phyloP scores from a whole-genome alignment of 2,329 filamentous ascomycete species.

The Gnomoniopsis sp. region DNA sequence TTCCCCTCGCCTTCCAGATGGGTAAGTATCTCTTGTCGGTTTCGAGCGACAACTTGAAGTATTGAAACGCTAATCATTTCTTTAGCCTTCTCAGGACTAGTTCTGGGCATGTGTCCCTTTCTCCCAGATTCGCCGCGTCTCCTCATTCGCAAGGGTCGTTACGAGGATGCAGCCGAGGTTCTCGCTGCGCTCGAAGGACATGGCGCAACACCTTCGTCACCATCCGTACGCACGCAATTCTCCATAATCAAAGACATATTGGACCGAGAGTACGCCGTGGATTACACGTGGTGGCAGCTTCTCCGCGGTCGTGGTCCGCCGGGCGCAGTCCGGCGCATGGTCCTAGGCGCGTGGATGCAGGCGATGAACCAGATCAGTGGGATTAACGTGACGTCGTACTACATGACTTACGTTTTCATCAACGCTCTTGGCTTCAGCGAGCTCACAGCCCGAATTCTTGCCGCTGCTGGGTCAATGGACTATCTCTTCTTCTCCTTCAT shows the following conservation, averaged over 20 bases:
- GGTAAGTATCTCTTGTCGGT: constrained; percentile 26
- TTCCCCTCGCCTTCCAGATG: constrained; percentile 27
- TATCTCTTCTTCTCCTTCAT: constrained; percentile 27
- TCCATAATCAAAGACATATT: constrained; percentile 34
- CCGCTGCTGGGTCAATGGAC: constrained; percentile 39
- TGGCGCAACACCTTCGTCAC: constrained; percentile 26
- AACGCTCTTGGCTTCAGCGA: constrained; percentile 31
- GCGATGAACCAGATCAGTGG: constrained; percentile 22
- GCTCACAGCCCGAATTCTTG: constrained; percentile 35
- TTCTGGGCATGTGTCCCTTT: constrained; percentile 19
- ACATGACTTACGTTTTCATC: constrained; percentile 37
- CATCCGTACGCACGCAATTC: constrained; percentile 28
- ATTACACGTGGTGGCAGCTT: constrained; percentile 41
- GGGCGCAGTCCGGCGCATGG: constrained; percentile 15
- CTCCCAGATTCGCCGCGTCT: constrained; percentile 21
- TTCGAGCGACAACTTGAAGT: too few species aligned
- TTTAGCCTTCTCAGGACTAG: constrained; percentile 33
- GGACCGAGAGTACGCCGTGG: constrained; percentile 41
- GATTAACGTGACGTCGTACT: constrained; percentile 15
- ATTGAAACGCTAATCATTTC: too few species aligned
- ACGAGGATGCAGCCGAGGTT: constrained; percentile 20
- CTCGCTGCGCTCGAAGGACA: constrained; percentile 26
- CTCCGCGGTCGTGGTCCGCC: constrained; percentile 32
- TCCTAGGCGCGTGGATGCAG: constrained; percentile 39
- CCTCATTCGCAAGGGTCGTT: constrained; percentile 21